phyloP scores from a whole-genome alignment of 2,329 filamentous ascomycete genomes.

The Penicillium sp. region DNA sequence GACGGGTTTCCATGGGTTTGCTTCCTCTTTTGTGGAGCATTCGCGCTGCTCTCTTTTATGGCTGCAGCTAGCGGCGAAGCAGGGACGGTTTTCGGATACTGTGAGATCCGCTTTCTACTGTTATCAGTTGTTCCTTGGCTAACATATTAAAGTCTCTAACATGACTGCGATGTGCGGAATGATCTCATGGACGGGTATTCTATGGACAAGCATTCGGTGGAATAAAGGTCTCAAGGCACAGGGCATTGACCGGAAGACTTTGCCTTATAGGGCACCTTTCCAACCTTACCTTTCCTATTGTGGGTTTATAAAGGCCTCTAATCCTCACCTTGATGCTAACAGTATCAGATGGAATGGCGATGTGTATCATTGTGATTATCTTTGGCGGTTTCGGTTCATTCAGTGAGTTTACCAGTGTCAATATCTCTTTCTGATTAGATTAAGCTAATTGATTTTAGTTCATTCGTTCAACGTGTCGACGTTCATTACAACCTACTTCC shows the following conservation, averaged over 20 bases:
- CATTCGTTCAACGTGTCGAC: conserved; percentile 18
- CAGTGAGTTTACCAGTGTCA: conserved; percentile 5
- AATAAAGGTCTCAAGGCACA: conserved; percentile 23
- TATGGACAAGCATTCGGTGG: conserved; percentile 23
- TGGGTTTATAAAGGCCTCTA: neutral
- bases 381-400: conserved; percentile 27
- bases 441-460: conserved; percentile 2
- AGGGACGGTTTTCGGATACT: conserved; percentile 19
- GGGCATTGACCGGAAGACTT: conserved; percentile 22
- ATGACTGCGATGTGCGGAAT: conserved; percentile 21
- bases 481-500: conserved; percentile 26
- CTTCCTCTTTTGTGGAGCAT: conserved; percentile 14
- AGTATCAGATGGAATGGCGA: conserved; percentile 14
- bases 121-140: neutral
- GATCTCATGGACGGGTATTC: conserved; percentile 17
- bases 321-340: neutral
- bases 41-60: conserved; percentile 20
- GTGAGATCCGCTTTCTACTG: conserved; percentile 2
- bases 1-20: conserved; percentile 18
- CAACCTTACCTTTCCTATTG: conserved; percentile 14
- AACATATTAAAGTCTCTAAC: conserved; percentile 11
- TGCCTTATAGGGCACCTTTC: conserved; percentile 12
- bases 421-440: no score
- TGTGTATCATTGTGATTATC: conserved; percentile 22
- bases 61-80: conserved; percentile 14